These are phyloP conservation scores for Aspergillus amoenus DNA, from an alignment of 2,329 filamentous ascomycete species.

Conservation along the genomic window DNA sequence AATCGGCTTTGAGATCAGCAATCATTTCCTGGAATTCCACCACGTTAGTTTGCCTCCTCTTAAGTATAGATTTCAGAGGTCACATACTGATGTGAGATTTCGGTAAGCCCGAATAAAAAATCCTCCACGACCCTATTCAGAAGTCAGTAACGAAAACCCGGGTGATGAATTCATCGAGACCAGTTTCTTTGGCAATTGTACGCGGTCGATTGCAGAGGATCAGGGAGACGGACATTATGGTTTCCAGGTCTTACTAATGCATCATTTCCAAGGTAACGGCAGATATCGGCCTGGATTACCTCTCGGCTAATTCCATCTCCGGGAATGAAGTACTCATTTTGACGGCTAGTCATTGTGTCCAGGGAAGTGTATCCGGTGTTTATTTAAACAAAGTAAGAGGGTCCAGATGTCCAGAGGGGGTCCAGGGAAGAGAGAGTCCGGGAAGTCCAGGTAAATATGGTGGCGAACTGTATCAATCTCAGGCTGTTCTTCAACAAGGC, in stretches of 20 bases:
- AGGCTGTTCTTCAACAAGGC: constrained; percentile 21
- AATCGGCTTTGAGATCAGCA: constrained; percentile 54
- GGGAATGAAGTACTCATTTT: constrained; percentile 79
- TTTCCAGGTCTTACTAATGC: constrained; percentile 73
- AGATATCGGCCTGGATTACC: constrained; percentile 81
- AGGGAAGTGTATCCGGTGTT: constrained; percentile 26
- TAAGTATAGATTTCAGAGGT: constrained; percentile 10
- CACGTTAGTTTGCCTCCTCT: constrained; percentile 22
- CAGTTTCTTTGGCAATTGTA: constrained; percentile 1
- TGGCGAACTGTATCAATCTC: constrained; percentile 13
- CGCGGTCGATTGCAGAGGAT: constrained; percentile 8
- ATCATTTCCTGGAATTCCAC: constrained; percentile 51
- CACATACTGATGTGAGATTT: constrained; percentile 71
- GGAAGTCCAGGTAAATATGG: constrained; percentile 19
- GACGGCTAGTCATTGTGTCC: constrained; percentile 43
- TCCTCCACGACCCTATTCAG: constrained; percentile 62
- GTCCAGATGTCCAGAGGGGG: constrained; percentile 29
- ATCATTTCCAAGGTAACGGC: constrained; percentile 80
- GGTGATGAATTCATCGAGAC: background rate
- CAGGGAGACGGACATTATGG: constrained; percentile 62
- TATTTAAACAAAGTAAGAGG: constrained; percentile 24
- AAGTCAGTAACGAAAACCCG: constrained; percentile 29
- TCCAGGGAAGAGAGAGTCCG: constrained; percentile 19
- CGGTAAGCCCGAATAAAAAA: constrained; percentile 79
- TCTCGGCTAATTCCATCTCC: constrained; percentile 79